Evolutionary conservation across 768 basidiomycete species (phyloP), one percentile per base, ranked within the genome.

Genomic region (Phaeotremella fagi): DNA sequence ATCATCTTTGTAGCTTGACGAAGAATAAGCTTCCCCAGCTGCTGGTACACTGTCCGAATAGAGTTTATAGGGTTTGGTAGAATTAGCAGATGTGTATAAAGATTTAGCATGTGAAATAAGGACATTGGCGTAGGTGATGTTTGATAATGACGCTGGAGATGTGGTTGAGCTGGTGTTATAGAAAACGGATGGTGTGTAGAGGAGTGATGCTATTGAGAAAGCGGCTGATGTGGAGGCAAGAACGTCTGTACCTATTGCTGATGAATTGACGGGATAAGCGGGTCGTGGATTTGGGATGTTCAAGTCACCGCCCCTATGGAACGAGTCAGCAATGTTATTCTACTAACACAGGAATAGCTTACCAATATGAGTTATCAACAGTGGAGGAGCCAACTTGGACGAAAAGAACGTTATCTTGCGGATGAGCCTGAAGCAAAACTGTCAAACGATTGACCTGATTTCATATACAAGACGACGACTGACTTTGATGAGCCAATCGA

Each of bases 401-500:
- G 59, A 81, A 87, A 38, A 97, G 79, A 0, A 84, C 85, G 48
- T 81, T 79, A 16, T 83, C 78, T 18, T 81, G 75, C 1, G 90
- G 83, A 72, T 95, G 90, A 6, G 88, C 90, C 88, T 91, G 63
- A 9, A 43, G 43, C 47, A 41, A 36, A 22, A 33, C 18, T 50
- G 45, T 4, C 1, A 43, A 33, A n/a, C n/a, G n/a, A n/a, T n/a
- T n/a, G n/a, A n/a, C n/a, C n/a, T n/a, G n/a, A n/a, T 16, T 29
- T 14, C 45, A 29, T n/a, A 45, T 18, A 18, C 18, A 45, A 26
- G 18, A 7, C 20, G 16, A 24, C 18, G 46, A 41, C 78, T 56
- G 52, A 85, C 90, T 78, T 88, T 89, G 48, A 92, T 88, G 46
- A 92, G 76, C 89, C 90, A 95, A 73, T 90, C 86, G 41, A 90